phyloP scores from a whole-genome alignment of 116 monocot species.

The Cymodocea nodosa region DNA sequence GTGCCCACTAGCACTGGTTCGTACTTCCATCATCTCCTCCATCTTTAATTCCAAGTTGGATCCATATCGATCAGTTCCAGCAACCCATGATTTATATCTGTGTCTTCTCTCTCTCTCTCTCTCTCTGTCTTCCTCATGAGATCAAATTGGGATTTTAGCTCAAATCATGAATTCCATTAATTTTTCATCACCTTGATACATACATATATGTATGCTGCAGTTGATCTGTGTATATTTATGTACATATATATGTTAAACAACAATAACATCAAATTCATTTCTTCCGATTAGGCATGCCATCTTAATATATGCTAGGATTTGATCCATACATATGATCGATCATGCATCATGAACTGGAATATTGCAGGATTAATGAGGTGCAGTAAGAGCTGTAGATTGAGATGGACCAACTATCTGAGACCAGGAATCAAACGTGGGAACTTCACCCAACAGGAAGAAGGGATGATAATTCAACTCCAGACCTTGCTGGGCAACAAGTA shows the following conservation, averaged over 20 bases:
- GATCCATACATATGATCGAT: too few relatives aligned
- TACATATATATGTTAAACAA: too few relatives aligned
- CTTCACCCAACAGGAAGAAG: constrained; percentile 59
- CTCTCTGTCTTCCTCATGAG: not conserved
- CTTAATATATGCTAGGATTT: too few relatives aligned
- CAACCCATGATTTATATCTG: too few relatives aligned
- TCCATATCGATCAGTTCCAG: too few relatives aligned
- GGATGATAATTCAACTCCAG: constrained; percentile 54
- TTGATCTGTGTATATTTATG: too few relatives aligned
- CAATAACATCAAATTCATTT: not conserved
- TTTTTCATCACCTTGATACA: not conserved
- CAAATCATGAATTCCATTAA: not conserved
- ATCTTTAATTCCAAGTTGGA: too few relatives aligned
- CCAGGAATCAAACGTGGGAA: constrained; percentile 70
- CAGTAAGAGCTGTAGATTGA: constrained; percentile 50
- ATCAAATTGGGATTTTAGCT: not conserved
- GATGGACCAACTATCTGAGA: constrained; percentile 53
- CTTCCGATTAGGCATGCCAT: not conserved
- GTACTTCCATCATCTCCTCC: too few relatives aligned
- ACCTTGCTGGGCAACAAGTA: constrained; percentile 56
- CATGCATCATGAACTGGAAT: too few relatives aligned
- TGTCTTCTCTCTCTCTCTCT: too few relatives aligned
- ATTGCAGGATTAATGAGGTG: constrained; percentile 52
- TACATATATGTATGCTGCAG: not conserved
- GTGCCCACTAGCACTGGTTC: constrained; percentile 58